Evolutionary conservation across 257 asterid genomes (phyloP), one percentile per base, ranked within the genome.

Genomic region (Lantana camara): DNA sequence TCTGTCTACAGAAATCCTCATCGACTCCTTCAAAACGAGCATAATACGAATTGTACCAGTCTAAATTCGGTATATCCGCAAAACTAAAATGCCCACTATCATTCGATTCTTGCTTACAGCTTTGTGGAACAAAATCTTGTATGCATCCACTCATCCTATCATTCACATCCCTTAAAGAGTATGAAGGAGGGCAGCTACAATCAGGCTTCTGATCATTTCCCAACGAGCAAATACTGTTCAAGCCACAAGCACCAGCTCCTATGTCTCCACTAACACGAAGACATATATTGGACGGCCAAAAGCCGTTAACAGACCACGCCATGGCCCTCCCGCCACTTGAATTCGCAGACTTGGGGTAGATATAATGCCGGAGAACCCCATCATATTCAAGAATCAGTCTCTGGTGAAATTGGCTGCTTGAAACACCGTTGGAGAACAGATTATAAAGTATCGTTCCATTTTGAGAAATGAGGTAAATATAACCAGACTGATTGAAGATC

Each of bases 231-330:
- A 70, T 13, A 30, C 80, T 79, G 40, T 83, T 83, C 35, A 48
- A 73, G 0, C 87, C 87, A 46, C 90, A 83, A 6, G 76, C 82
- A 0, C 89, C 86, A 0, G 73, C 21, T 4, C 79, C 84, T 0
- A 21, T 34, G 0, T 2, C 2, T n/a, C 34, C 58, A 0, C 0
- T 6, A 7, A 82, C 27, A 0, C 1, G 0, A 2, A 7, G 1
- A 50, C 89, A 80, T 58, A 83, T 70, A 40, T 83, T 63, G 0
- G 69, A 63, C 0, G 94, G 85, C 45, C 14, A 9, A 45, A 47
- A 50, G 67, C 20, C 65, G 10, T 7, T 4, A 30, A 52, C 60
- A 0, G 54, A 70, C 90, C 90, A 83, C 20, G 0, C 48, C 53
- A 46, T 54, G 1, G 46, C 29, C 21, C 73, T 21, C 49, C 68